Evolutionary conservation across 2,329 filamentous ascomycete species (phyloP), one percentile per base, ranked within the genome.

Genomic region (Claviceps sorghi): DNA sequence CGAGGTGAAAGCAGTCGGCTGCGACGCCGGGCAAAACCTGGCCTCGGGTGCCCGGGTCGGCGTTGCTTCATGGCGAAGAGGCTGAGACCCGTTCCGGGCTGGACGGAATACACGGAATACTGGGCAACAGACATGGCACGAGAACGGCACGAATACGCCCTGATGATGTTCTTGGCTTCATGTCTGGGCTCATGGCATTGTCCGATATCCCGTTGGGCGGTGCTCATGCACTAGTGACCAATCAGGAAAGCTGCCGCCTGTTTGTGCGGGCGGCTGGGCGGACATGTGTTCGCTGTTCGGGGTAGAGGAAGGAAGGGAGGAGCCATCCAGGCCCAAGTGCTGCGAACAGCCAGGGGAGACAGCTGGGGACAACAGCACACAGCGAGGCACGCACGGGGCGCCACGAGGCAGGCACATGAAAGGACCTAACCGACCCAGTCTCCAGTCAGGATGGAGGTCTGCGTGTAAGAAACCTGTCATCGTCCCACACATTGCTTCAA

Each of bases 331-430:
- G 41, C 15, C 30, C 40, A n/a, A 42, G 43, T 26, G 32, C 19
- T 48, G 32, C 30, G 6, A 10, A 30, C 26, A 10, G 29, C 29
- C 17, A 29, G 30, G 19, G n/a, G 36, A 26, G 26, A 26, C 26
- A 5, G 26, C 26, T 26, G 26, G 26, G 5, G 26, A 26, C 26
- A 5, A 26, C 3, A 26, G 3, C 3, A 26, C 3, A 26, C 45
- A 48, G 10, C 10, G 19, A 17, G 21, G 29, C n/a, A 48, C 15
- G 15, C 36, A 36, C 38, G 38, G 13, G 29, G 26, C 29, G 26
- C 38, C 11, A 26, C 49, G 49, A 40, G 42, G 42, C 43, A 51
- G 50, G 48, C 48, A 46, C 52, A 50, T 53, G 51, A 49, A 53
- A 34, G 42, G 42, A n/a, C 36, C 36, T 8, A 44, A 15, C 41